phyloP scores from a whole-genome alignment of 257 asterid species.

The Avicennia marina region DNA sequence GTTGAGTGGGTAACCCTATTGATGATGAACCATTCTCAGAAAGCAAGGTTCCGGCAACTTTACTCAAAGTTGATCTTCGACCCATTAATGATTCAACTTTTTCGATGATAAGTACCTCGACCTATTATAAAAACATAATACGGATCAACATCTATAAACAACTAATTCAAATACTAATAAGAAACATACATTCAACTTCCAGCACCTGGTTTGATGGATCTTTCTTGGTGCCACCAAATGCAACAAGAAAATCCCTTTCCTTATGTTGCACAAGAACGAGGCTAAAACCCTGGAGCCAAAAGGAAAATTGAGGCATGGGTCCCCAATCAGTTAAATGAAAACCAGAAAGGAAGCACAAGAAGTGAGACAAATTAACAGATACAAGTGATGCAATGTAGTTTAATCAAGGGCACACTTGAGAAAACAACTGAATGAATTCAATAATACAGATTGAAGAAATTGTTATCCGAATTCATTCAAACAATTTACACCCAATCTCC shows the following conservation, averaged over 20 bases:
- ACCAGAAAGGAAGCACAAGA: not conserved
- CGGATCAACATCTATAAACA: conserved; percentile 7
- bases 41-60: conserved; percentile 70
- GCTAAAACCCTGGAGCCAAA: conserved; percentile 78
- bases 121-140: conserved; percentile 38
- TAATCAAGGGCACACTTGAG: conserved; percentile 9
- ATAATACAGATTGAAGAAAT: not conserved
- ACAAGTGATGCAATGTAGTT: not conserved
- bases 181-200: not conserved
- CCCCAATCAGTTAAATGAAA: not conserved
- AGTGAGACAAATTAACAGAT: not conserved
- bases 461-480: not conserved
- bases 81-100: conserved; percentile 60
- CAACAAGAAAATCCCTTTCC: conserved; percentile 91
- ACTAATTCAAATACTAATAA: conserved; percentile 12
- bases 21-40: conserved; percentile 47
- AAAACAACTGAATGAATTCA: not conserved
- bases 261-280: conserved; percentile 87
- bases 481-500: not conserved
- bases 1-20: conserved; percentile 41
- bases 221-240: conserved; percentile 94
- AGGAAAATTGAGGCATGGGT: conserved; percentile 14
- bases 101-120: conserved; percentile 86
- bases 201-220: conserved; percentile 91
- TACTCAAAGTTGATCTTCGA: conserved; percentile 75